These are phyloP conservation scores for Ceratobasidium sp. DNA, from an alignment of 1,284 basidiomycete species.

Conservation along the genomic window DNA sequence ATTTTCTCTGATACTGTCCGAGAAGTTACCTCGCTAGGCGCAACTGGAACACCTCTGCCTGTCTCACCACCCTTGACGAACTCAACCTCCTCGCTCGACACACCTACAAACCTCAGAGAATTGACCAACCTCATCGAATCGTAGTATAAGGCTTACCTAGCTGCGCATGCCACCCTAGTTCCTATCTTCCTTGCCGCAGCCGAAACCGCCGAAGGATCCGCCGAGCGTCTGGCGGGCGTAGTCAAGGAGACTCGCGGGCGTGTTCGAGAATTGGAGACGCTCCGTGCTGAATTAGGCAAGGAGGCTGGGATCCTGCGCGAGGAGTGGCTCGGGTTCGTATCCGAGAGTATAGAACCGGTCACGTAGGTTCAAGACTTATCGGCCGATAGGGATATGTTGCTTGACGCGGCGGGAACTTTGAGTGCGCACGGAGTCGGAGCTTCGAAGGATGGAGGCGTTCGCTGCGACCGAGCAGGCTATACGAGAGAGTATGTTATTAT, in stretches of 20 bases:
- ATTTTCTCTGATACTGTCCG: neutral
- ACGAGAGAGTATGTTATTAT: neutral
- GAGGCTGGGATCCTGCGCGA: slow-evolving; percentile 22
- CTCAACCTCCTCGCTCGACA: neutral
- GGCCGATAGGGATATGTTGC: slow-evolving; percentile 17
- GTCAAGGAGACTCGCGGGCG: slow-evolving; percentile 24
- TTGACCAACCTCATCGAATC: slow-evolving; percentile 32
- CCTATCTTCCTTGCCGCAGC: slow-evolving; percentile 26
- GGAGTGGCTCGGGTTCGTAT: neutral
- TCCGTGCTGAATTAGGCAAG: slow-evolving; percentile 19
- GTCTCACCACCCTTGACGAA: neutral
- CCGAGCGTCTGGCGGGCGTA: slow-evolving; percentile 15
- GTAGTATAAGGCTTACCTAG: slow-evolving; percentile 42
- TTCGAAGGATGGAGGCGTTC: neutral
- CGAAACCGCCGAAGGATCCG: slow-evolving; percentile 36
- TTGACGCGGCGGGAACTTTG: slow-evolving; percentile 24
- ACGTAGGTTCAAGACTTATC: slow-evolving; percentile 10
- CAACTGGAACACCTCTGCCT: neutral
- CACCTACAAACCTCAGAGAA: slow-evolving; percentile 7
- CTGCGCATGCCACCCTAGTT: slow-evolving; percentile 30
- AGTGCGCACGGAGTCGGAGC: slow-evolving; percentile 13
- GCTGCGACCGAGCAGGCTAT: slow-evolving; percentile 5
- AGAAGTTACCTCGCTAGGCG: neutral
- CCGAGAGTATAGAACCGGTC: neutral
- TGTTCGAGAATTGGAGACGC: slow-evolving; percentile 25